A percentile compares a stretch with the other conserved stretches of the same genome.
Conservation (phyloP, 2,329 filamentous ascomycete species). For the Monascus ruber region DNA sequence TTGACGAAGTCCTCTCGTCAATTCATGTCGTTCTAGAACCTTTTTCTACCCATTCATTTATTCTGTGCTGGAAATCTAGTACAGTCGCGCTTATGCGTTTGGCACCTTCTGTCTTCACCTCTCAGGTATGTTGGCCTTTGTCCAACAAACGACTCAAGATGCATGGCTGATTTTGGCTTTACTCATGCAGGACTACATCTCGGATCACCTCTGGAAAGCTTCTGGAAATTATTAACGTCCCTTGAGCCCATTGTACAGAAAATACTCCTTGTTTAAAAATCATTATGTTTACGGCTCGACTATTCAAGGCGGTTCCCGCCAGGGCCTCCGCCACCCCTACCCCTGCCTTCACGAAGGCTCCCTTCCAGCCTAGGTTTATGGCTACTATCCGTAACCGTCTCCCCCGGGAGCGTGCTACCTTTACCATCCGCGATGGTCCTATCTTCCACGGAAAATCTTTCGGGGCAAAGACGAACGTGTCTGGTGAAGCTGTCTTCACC, state of each 20-base stretch:
- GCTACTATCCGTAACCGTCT: slow-evolving; percentile 60
- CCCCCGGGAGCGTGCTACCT: slow-evolving; percentile 69
- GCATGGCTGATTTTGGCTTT: neutral
- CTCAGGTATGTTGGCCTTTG: slow-evolving; percentile 52
- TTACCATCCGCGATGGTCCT: slow-evolving; percentile 92
- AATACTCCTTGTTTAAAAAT: slow-evolving; percentile 11
- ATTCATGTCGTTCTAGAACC: slow-evolving; percentile 20
- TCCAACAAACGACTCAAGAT: too few relatives aligned
- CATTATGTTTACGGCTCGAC: slow-evolving; percentile 43
- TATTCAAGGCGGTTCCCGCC: slow-evolving; percentile 41
- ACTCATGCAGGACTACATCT: slow-evolving; percentile 50
- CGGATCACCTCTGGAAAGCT: slow-evolving; percentile 59
- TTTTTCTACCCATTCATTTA: slow-evolving; percentile 8
- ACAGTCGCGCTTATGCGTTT: slow-evolving; percentile 69
- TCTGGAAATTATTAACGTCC: slow-evolving; percentile 42
- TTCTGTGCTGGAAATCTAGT: slow-evolving; percentile 14
- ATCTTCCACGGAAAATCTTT: slow-evolving; percentile 96
- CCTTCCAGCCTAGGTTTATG: slow-evolving; percentile 37
- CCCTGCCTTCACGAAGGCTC: slow-evolving; percentile 28
- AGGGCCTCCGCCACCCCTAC: slow-evolving; percentile 36
- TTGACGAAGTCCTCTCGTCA: neutral
- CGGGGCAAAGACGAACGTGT: slow-evolving; percentile 91
- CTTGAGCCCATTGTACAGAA: slow-evolving; percentile 1
- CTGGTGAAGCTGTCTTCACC: slow-evolving; percentile 96
- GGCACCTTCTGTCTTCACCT: slow-evolving; percentile 74